Base-by-base conservation (phyloP, 139 green algal species). In the Dunaliella primolecta region DNA sequence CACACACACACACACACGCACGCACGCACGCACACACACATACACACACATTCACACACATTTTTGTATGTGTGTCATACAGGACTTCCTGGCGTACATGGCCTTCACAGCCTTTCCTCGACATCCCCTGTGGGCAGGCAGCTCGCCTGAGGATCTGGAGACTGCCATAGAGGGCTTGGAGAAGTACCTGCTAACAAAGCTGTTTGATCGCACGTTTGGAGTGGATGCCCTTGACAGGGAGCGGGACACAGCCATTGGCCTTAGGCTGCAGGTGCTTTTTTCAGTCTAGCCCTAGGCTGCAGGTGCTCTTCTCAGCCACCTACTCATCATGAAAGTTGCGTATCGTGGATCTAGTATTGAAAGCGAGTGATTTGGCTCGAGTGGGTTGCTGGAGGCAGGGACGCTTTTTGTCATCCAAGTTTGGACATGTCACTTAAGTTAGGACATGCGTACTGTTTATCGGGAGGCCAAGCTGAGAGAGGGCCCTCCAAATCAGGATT, bases 131-230 rank as follows among this genome's bases (percentile, higher is more conserved):
- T 99, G 95, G 94, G 85, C 86, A 2, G 93, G 89, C 30, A 86
- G 85, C 31, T 88, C 83, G 2, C 82, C 83, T 0, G 83, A 90
- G 34, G 91, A 97, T n/a, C 86, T 96, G 78, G 93, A 96, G 2
- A 88, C 94, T 36, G 93, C 94, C 15, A 64, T 64, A 33, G 88
- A 98, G 94, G 96, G 95, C 24, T 85, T 99, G 81, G 97, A 99
- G 84, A 98, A 98, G 89, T 99, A 99, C 83, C 84, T 99, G 33
- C 95, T 98, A 92, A 98, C 94, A 32, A 99, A 99, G 90, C 89
- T 99, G 78, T 95, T 96, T 86, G 87, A 93, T 33, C 89, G 92
- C 29, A 94, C 90, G 1, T 99, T 99, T 88, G 92, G 80, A 0
- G 36, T 87, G 20, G 86, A 90, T 71, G 74, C 71, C 1, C 88